Base-by-base conservation (phyloP, 2,329 filamentous ascomycete species). In the Metarhizium sp. region DNA sequence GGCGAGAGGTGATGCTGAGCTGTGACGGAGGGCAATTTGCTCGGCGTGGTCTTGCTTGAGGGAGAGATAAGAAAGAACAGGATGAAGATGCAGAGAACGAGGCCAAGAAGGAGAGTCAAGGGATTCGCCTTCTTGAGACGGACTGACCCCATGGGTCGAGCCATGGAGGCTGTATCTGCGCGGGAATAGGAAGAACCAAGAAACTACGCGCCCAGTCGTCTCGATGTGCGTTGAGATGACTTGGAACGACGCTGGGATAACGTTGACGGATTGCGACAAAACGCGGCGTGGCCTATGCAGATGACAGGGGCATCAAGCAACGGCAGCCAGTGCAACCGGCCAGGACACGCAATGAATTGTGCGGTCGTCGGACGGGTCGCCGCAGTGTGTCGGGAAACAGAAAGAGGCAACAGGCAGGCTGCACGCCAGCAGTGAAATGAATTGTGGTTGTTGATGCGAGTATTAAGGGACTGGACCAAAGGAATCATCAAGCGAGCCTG, bases 61-160 rank as follows among this genome's bases (percentile, higher is more conserved):
- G 74, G 79, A 10, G 76, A 76, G 61, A 84, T 67, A 61, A 86
- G 69, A 67, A 86, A 84, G 75, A 81, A 73, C 70, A 90, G 70
- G 73, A 88, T 82, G 73, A 87, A 82, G 67, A 94, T 79, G 69
- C 85, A 85, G 57, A 94, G 79, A 56, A 89, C 73, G 62, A 75
- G 78, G 64, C 88, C 88, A 61, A 95, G 78, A 62, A 86, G 70
- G 60, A 92, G 75, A 54, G 87, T 92, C 66, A 88, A 78, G 60
- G 89, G 86, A 72, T 84, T 94, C 69, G 86, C 83, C 75, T 88
- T 87, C 75, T 89, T 89, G 68, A 92, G 81, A 73, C 89, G 88
- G 63, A 82, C 78, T 62, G 81, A 76, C 66, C 81, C 80, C 76
- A 85, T 76, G 69, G 79, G 74, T 68, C 78, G 76, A 66, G 78